These are phyloP conservation scores for Plasmopara viticola DNA, from an alignment of 352 stramenopile species.

Conservation along the genomic window DNA sequence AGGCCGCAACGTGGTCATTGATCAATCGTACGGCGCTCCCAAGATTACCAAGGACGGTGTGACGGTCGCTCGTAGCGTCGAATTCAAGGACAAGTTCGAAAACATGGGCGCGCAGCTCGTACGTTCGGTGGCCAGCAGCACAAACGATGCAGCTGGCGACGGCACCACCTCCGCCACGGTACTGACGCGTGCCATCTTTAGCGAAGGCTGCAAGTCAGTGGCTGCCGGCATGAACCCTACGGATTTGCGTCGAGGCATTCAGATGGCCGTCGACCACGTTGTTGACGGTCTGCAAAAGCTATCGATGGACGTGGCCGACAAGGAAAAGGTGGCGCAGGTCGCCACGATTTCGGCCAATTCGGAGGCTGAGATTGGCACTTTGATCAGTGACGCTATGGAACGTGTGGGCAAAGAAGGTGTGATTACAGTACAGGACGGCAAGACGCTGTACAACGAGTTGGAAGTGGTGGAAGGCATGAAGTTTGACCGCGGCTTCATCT, in stretches of 20 bases:
- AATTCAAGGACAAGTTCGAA: slow-evolving; percentile 80
- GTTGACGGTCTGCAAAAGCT: slow-evolving; percentile 93
- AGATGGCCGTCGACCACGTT: slow-evolving; percentile 96
- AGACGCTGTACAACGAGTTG: slow-evolving; percentile 99
- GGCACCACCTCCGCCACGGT: slow-evolving; percentile 99
- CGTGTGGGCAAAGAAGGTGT: slow-evolving; percentile 99
- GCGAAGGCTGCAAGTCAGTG: slow-evolving; percentile 98
- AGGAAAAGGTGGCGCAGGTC: slow-evolving; percentile 99
- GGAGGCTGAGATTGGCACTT: slow-evolving; percentile 95
- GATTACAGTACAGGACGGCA: slow-evolving; percentile 98
- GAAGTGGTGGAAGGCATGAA: slow-evolving; percentile 99
- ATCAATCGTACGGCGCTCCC: slow-evolving; percentile 88
- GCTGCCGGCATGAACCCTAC: slow-evolving; percentile 99
- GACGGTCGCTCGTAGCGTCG: slow-evolving; percentile 65
- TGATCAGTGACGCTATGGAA: slow-evolving; percentile 99
- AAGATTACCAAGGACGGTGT: slow-evolving; percentile 82
- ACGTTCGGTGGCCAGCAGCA: slow-evolving; percentile 93
- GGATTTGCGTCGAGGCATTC: slow-evolving; percentile 96
- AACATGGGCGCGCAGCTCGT: slow-evolving; percentile 73
- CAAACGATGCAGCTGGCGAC: slow-evolving; percentile 99
- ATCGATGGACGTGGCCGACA: slow-evolving; percentile 96
- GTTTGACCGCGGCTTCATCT: slow-evolving; percentile 99
- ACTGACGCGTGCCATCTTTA: slow-evolving; percentile 98
- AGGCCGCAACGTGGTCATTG: slow-evolving; percentile 99
- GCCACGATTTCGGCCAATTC: slow-evolving; percentile 99